phyloP scores from a whole-genome alignment of 1,284 basidiomycete genomes.

The Tranzscheliella williamsii region DNA sequence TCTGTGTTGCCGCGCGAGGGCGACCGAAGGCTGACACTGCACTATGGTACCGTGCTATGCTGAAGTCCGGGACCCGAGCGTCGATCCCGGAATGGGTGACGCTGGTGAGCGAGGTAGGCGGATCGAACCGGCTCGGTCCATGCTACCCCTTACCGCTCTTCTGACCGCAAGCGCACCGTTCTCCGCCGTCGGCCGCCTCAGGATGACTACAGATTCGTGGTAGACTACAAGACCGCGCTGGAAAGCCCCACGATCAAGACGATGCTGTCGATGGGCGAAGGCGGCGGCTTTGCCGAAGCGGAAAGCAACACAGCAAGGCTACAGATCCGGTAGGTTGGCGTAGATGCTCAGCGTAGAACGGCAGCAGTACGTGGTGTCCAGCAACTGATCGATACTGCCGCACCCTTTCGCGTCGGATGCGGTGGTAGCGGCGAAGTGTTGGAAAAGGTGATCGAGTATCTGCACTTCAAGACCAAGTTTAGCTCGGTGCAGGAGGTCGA shows the following conservation, averaged over 20 bases:
- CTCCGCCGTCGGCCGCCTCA: too few relatives aligned
- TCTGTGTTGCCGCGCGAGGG: too few relatives aligned
- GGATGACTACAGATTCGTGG: constrained; percentile 53
- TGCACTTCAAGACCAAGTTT: constrained; percentile 75
- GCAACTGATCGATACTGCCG: constrained; percentile 1
- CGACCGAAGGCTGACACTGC: too few relatives aligned
- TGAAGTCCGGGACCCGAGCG: too few relatives aligned
- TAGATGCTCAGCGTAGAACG: too few relatives aligned
- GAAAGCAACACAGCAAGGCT: constrained; percentile 61
- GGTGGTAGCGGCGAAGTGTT: constrained; percentile 77
- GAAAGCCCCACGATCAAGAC: constrained; percentile 44
- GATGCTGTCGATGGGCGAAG: constrained; percentile 48
- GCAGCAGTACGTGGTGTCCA: too few relatives aligned
- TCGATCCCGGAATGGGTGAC: constrained; percentile 47
- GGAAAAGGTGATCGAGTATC: constrained; percentile 80
- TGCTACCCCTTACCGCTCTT: too few relatives aligned
- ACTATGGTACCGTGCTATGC: too few relatives aligned
- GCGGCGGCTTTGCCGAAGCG: constrained; percentile 62
- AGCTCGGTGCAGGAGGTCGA: constrained; percentile 70
- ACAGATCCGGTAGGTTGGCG: constrained; percentile 60
- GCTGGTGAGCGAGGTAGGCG: constrained; percentile 51
- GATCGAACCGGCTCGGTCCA: too few relatives aligned
- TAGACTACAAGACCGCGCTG: constrained; percentile 36
- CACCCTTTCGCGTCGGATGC: too few relatives aligned
- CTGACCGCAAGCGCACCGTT: too few relatives aligned